Evolutionary conservation across 208 protist species (phyloP).

Genomic region (Acanthamoeba castellanii): DNA sequence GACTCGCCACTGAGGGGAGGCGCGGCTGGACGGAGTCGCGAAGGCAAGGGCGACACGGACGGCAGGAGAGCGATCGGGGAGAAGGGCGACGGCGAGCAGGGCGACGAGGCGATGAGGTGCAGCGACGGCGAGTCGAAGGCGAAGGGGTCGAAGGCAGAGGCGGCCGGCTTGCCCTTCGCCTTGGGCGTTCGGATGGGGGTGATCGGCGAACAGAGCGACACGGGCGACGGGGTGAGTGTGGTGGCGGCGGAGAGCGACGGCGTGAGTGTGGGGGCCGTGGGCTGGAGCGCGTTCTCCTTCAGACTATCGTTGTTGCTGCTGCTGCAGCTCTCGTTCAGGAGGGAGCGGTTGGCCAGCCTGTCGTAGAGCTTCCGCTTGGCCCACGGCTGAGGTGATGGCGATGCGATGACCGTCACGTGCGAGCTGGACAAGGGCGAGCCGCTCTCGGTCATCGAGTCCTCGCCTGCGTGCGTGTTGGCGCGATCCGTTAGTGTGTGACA

Average conservation of each 20-base stretch:
- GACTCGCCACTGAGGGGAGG: too few relatives aligned
- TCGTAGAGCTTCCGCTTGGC: background rate
- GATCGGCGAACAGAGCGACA: background rate
- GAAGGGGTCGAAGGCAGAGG: background rate
- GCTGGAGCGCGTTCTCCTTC: background rate
- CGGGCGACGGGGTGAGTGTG: background rate
- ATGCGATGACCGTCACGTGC: background rate
- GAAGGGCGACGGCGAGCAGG: background rate
- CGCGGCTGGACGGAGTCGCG: too few relatives aligned
- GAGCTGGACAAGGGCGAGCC: background rate
- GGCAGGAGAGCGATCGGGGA: background rate
- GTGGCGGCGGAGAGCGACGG: background rate
- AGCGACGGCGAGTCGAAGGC: conserved; percentile 41
- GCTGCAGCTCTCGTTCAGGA: too few relatives aligned
- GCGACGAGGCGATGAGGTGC: background rate
- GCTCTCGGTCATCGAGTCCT: background rate
- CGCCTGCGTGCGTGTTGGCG: background rate
- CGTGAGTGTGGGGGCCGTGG: too few relatives aligned
- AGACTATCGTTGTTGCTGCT: too few relatives aligned
- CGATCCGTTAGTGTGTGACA: background rate
- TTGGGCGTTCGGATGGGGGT: background rate
- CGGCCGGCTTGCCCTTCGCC: background rate
- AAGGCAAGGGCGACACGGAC: too few relatives aligned
- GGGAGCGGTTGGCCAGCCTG: background rate
- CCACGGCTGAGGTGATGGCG: background rate